These are phyloP conservation scores for Phaeotremella fagi DNA, from an alignment of 768 basidiomycete species.

Conservation along the genomic window DNA sequence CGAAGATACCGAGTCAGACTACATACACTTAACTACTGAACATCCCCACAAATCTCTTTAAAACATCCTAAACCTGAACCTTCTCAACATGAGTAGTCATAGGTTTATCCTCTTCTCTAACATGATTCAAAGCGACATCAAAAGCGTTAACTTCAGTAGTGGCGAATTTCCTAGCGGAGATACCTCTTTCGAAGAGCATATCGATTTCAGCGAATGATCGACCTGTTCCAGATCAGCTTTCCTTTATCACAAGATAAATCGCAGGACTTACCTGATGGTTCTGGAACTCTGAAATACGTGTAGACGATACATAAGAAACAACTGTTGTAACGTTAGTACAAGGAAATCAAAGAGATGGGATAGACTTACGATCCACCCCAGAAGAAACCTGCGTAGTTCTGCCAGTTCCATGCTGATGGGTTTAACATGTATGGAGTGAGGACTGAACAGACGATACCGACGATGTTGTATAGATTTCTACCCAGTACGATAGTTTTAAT, in stretches of 20 bases:
- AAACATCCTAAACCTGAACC: not conserved
- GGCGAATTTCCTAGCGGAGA: constrained; percentile 47
- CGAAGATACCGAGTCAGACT: too few species aligned
- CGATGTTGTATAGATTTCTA: constrained; percentile 27
- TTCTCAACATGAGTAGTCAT: not conserved
- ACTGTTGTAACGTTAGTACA: constrained; percentile 4
- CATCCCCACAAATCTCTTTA: too few species aligned
- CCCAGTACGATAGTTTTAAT: constrained; percentile 44
- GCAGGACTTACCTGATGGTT: constrained; percentile 33
- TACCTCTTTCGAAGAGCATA: constrained; percentile 48
- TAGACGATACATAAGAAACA: constrained; percentile 38
- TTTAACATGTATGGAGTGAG: constrained; percentile 43
- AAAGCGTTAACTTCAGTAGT: constrained; percentile 38
- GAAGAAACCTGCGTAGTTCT: constrained; percentile 37
- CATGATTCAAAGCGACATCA: constrained; percentile 11
- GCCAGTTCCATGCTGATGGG: constrained; percentile 27
- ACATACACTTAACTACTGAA: too few species aligned
- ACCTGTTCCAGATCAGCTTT: too few species aligned
- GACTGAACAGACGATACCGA: constrained; percentile 21
- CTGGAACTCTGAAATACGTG: constrained; percentile 38
- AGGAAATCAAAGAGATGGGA: not conserved
- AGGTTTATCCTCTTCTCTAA: constrained; percentile 6
- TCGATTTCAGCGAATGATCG: constrained; percentile 49
- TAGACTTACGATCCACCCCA: constrained; percentile 18
- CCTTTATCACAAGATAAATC: too few species aligned